Base-by-base conservation (phyloP, 2,329 filamentous ascomycete genomes). In the Neofusicoccum parvum region DNA sequence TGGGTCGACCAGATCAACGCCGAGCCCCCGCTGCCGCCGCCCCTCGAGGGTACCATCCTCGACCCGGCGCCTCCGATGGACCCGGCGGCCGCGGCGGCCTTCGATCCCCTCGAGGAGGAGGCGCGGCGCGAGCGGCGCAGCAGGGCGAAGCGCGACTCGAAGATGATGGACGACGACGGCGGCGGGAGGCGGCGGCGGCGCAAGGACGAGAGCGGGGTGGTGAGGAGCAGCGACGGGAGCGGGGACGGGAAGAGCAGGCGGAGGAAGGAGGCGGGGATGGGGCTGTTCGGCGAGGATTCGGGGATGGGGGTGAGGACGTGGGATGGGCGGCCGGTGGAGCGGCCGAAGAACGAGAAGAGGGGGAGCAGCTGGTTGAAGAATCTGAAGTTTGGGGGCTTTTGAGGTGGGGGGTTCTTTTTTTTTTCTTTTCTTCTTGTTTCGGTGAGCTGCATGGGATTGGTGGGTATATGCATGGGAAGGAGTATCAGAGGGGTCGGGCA, bases 1-100 rank as follows among this genome's bases (percentile, higher is more conserved):
- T 84, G 82, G 82, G 81, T 84, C 9, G 73, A 83, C 65, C 79
- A 75, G 1, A 70, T 84, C 59, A 79, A 76, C 60, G 77, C 79
- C 53, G 79, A 81, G 37, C 80, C 80, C 20, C 81, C 82, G 3
- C 77, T 79, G 5, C 81, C 81, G 3, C 78, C 80, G 1, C 81
- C 81, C 56, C 73, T 78, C 49, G 73, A 73, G 12, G 80, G 80
- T 65, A 83, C 82, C 2, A 81, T 84, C 51, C 73, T 84, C 65
- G 82, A 84, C 62, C 71, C 70, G 3, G 69, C 69, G 1, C 75
- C 76, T 12, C 34, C 48, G 1, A 17, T 17, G 27, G 34, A 39
- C 32, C 15, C 23, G 9, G 50, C 41, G 12, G 43, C 27, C 2
- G 62, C 37, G 0, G 51, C 49, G 14, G 72, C 72, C 5, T 65